phyloP scores from a whole-genome alignment of 2,329 filamentous ascomycete species.

The Paraconiothyrium brasiliense region DNA sequence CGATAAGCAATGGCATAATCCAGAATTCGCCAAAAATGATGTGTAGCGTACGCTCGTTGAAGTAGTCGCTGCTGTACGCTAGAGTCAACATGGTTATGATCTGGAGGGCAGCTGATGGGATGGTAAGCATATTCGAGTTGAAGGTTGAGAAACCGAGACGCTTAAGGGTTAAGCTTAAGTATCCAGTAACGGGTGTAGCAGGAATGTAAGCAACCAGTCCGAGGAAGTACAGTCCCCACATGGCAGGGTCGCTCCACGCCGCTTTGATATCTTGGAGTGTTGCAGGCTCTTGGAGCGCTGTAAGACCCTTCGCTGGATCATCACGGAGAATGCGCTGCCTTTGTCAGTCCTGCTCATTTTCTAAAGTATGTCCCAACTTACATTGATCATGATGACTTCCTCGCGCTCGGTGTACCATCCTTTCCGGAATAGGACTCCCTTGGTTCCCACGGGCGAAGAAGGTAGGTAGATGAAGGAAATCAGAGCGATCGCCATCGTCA shows the following conservation, averaged over 20 bases:
- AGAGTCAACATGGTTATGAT: conserved; percentile 59
- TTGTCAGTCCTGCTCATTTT: conserved; percentile 4
- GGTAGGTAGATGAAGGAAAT: conserved; percentile 49
- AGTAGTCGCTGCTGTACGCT: conserved; percentile 57
- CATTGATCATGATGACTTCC: conserved; percentile 74
- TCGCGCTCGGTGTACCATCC: conserved; percentile 74
- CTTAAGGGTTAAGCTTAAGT: conserved; percentile 53
- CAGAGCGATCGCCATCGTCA: conserved; percentile 41
- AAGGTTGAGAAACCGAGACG: conserved; percentile 54
- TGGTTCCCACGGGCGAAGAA: conserved; percentile 60
- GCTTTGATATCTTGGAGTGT: conserved; percentile 58
- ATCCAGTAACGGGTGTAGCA: conserved; percentile 47
- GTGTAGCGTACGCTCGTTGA: conserved; percentile 63
- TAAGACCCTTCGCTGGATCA: conserved; percentile 64
- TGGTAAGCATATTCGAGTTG: conserved; percentile 53
- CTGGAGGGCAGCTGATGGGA: conserved; percentile 57
- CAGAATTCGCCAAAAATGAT: conserved; percentile 54
- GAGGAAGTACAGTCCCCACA: conserved; percentile 65
- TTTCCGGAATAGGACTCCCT: conserved; percentile 52
- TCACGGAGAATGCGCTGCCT: conserved; percentile 61
- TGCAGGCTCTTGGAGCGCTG: conserved; percentile 65
- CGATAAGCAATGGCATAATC: conserved; percentile 53
- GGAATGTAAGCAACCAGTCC: conserved; percentile 53
- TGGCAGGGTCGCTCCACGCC: conserved; percentile 63
- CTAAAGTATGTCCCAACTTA: background rate